phyloP scores from a whole-genome alignment of 2,329 filamentous ascomycete species.

The Cladosporium cucumerinum region DNA sequence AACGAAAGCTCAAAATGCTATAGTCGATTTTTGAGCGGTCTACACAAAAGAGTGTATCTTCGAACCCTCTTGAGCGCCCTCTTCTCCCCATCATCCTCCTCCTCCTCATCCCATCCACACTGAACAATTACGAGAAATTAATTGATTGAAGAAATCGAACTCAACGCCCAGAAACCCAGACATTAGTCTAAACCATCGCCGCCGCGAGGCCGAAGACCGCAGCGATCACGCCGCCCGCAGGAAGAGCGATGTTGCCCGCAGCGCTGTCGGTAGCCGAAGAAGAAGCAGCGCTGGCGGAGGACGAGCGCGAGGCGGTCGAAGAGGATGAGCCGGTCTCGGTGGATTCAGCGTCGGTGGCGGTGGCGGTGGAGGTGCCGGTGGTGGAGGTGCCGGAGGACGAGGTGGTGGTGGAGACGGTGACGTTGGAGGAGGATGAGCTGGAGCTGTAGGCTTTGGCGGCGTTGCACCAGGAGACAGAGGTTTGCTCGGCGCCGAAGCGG shows the following conservation, averaged over 20 bases:
- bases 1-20: neutral
- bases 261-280: constrained; percentile 15
- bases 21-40: neutral
- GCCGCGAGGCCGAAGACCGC: constrained; percentile 22
- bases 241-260: constrained; percentile 16
- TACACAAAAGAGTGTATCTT: neutral
- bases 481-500: constrained; percentile 34
- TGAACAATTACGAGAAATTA: neutral
- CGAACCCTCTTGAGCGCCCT: neutral
- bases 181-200: constrained; percentile 12
- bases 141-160: neutral
- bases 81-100: neutral
- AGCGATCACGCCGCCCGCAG: constrained; percentile 20
- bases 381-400: neutral
- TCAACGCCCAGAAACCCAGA: neutral
- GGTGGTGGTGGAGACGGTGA: neutral
- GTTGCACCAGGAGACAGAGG: constrained; percentile 35
- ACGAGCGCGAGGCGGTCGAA: neutral
- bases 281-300: constrained; percentile 14
- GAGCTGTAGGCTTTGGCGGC: constrained; percentile 32
- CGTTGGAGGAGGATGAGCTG: neutral
- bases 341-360: constrained; percentile 15
- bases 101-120: neutral
- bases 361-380: neutral
- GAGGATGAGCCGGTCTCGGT: constrained; percentile 3